Evolutionary conservation across 345 rosid species (phyloP), one percentile per base, ranked within the genome.

Genomic region (Kernera saxatilis): DNA sequence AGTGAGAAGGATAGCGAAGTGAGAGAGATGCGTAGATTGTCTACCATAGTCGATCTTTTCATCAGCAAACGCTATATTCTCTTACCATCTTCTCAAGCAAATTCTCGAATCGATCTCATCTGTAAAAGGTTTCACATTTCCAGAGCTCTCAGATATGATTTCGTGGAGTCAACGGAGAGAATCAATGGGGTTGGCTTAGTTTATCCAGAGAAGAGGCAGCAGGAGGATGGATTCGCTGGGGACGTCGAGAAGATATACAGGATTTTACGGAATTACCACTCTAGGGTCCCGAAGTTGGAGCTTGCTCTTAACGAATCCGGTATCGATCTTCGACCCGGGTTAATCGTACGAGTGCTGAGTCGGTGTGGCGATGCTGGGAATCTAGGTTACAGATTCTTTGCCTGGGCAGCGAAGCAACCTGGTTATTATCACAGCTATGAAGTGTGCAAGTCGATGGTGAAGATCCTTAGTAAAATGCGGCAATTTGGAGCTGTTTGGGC

Each of bases 401-500:
- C 76, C 17, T 91, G 97, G 98, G 94, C 91, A 10, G 76, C 89
- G 45, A 91, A 87, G 78, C 98, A 86, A 64, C 90, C 96, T 0
- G 82, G 85, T 33, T 91, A 86, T 41, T 60, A 58, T 55, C 95
- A 86, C 67, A 87, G 88, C 72, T 89, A 89, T 7, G 94, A 93
- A 60, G 85, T 82, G 18, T 93, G 87, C 72, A 89, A 79, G 50
- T 87, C 91, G 0, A 84, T 93, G 92, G 79, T 93, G 44, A 87
- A 77, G 77, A 74, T 84, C 67, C 81, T 78, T n/a, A 80, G 94
- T 77, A 93, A 91, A 79, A 91, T 93, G 97, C 85, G 90, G 40
- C 96, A 93, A 40, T 93, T 88, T 10, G 96, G 97, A 26, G 85
- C 96, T 46, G 96, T 87, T 50, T 93, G 98, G 98, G 94, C 82